A percentile compares a stretch with the other conserved stretches of the same genome.
phyloP scores from a whole-genome alignment of 2,329 filamentous ascomycete species.

The Pseudopyricularia cyperi region DNA sequence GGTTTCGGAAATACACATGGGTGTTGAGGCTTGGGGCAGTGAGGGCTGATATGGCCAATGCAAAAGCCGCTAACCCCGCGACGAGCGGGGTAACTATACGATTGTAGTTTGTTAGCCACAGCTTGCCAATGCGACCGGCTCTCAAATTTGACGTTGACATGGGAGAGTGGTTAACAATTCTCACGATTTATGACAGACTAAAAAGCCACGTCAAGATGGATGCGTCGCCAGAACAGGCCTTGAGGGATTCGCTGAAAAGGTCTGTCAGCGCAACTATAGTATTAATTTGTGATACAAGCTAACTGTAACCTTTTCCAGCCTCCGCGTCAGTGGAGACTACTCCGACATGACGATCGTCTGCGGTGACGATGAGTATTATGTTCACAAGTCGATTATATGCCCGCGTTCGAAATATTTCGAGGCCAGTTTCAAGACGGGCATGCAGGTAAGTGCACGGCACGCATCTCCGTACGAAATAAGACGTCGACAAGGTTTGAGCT shows the following conservation, averaged over 20 bases:
- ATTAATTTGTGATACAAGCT: neutral
- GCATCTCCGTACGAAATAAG: neutral
- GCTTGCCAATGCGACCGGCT: neutral
- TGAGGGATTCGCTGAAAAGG: neutral
- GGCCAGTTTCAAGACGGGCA: neutral
- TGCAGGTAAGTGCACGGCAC: neutral
- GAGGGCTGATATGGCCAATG: too few species aligned
- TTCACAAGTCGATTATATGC: constrained; percentile 4
- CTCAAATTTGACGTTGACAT: neutral
- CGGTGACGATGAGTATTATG: neutral
- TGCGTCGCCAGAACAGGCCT: neutral
- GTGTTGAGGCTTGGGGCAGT: too few species aligned
- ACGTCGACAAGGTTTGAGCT: neutral
- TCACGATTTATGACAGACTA: neutral
- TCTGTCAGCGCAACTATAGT: neutral
- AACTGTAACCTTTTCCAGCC: constrained; percentile 3
- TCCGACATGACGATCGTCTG: constrained; percentile 1
- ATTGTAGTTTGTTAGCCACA: neutral
- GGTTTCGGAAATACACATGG: too few species aligned
- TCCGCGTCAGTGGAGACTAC: neutral
- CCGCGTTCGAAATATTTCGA: constrained; percentile 2
- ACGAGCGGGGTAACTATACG: neutral
- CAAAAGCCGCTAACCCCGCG: neutral
- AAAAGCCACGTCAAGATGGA: neutral
- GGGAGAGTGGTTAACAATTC: neutral